Percentiles rank a stretch among this genome's conserved stretches.
These are phyloP conservation scores for Candida endomychidarum DNA, from an alignment of 805 yeast genomes.

Conservation along the genomic window DNA sequence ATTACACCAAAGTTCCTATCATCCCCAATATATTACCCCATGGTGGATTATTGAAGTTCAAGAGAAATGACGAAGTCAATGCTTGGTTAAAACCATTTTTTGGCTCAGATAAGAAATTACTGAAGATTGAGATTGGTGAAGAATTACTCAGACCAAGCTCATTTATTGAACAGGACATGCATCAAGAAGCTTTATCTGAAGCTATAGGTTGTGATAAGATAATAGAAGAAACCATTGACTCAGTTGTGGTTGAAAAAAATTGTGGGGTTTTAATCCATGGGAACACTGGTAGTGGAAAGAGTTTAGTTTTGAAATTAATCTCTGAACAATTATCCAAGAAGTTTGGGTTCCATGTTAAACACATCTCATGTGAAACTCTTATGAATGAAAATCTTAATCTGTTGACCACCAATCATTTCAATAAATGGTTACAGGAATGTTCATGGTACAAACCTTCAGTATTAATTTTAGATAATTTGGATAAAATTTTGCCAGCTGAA, in stretches of 20 bases:
- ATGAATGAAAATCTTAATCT: constrained; percentile 54
- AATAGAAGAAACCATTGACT: constrained; percentile 38
- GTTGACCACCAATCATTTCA: constrained; percentile 44
- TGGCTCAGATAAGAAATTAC: constrained; percentile 24
- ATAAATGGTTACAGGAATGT: constrained; percentile 48
- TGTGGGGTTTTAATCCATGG: constrained; percentile 69
- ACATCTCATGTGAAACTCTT: constrained; percentile 53
- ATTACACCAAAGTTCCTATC: constrained; percentile 51
- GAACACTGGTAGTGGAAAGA: constrained; percentile 79
- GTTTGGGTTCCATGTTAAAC: constrained; percentile 46
- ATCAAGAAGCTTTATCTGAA: constrained; percentile 11
- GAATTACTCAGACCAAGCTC: constrained; percentile 48
- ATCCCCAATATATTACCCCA: constrained; percentile 47
- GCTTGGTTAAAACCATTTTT: constrained; percentile 42
- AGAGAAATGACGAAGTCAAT: constrained; percentile 39
- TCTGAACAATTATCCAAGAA: constrained; percentile 32
- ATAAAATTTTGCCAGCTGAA: constrained; percentile 68
- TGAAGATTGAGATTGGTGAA: constrained; percentile 49
- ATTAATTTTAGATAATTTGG: constrained; percentile 75
- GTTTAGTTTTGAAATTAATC: constrained; percentile 50
- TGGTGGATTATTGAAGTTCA: constrained; percentile 61
- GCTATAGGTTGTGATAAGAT: constrained; percentile 60
- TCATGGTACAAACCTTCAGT: constrained; percentile 80
- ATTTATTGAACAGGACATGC: constrained; percentile 23
- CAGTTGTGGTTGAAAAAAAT: constrained; percentile 43